phyloP scores from a whole-genome alignment of 2,329 filamentous ascomycete species.

The Penicillium expansum region DNA sequence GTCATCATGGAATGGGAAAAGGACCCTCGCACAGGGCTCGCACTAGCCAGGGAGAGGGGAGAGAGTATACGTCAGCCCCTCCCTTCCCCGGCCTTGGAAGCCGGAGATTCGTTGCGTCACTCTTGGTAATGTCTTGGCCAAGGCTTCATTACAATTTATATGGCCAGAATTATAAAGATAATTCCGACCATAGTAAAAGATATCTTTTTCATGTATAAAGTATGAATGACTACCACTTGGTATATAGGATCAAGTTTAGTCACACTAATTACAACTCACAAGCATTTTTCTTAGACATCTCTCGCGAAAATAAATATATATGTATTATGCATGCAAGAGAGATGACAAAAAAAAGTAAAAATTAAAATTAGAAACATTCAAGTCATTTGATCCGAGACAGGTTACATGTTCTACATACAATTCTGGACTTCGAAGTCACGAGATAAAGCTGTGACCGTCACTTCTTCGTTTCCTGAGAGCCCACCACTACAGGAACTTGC shows the following conservation, averaged over 20 bases:
- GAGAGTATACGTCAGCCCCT: slow-evolving; percentile 4
- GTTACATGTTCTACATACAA: neutral
- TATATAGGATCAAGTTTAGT: too few species aligned
- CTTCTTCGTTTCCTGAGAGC: neutral
- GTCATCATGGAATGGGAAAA: neutral
- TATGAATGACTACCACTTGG: too few species aligned
- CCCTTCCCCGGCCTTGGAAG: neutral
- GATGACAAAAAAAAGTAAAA: neutral
- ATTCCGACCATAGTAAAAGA: neutral
- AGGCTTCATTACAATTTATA: neutral
- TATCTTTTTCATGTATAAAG: too few species aligned
- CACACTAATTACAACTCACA: neutral
- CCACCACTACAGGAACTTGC: neutral
- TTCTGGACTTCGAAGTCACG: neutral
- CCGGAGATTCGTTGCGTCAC: slow-evolving; percentile 4
- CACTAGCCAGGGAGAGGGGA: neutral
- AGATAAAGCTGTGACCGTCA: neutral
- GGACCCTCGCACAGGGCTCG: neutral
- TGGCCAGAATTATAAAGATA: neutral
- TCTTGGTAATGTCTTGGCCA: neutral
- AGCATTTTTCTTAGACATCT: neutral
- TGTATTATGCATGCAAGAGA: neutral
- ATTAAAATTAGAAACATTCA: neutral
- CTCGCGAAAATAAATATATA: neutral
- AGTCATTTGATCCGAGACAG: neutral